Conservation (phyloP, 2,329 filamentous ascomycete genomes). For the Cladosporium sp. region DNA sequence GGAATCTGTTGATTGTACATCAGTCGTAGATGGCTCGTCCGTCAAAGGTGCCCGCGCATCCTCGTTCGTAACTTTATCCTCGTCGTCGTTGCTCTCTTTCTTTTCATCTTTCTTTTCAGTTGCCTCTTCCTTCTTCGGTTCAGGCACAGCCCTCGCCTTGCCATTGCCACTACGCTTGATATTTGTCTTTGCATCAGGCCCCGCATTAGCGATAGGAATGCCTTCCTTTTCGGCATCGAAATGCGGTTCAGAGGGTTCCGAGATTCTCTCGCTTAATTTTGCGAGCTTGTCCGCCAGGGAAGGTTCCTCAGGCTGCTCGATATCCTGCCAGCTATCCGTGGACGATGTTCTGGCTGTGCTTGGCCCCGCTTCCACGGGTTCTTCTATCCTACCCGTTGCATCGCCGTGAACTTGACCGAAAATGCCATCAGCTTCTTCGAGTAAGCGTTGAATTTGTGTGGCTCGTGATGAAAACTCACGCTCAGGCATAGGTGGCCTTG, state of each 20-base stretch:
- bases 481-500: conserved; percentile 34
- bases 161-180: conserved; percentile 27
- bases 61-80: conserved; percentile 17
- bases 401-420: conserved; percentile 7
- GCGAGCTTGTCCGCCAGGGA: background rate
- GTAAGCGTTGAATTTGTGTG: conserved; percentile 42
- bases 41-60: background rate
- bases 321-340: conserved; percentile 1
- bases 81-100: conserved; percentile 12
- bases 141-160: conserved; percentile 23
- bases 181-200: conserved; percentile 31
- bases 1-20: background rate
- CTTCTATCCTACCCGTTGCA: background rate
- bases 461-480: conserved; percentile 43
- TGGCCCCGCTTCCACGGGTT: background rate
- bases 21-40: background rate
- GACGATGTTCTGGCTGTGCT: background rate
- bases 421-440: conserved; percentile 39
- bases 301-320: background rate
- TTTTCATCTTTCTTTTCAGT: conserved; percentile 11
- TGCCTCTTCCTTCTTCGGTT: background rate
- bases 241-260: background rate
- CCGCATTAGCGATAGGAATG: conserved; percentile 33
- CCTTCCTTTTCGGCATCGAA: conserved; percentile 18
- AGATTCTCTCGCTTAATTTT: background rate